phyloP scores from a whole-genome alignment of 441 rosid genomes.

The Eutrema salsugineum region DNA sequence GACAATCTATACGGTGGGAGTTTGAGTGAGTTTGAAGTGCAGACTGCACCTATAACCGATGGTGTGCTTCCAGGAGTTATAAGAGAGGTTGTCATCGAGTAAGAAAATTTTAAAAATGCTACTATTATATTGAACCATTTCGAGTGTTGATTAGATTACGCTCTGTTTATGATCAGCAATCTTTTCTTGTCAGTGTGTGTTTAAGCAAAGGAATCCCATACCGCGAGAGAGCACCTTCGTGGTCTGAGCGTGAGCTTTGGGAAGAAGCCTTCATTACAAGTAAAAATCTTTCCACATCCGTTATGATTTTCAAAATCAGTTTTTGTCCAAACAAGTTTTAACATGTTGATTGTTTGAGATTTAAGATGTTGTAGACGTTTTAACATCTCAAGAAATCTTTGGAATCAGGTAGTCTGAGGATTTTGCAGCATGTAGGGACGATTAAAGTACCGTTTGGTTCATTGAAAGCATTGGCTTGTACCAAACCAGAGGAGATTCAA shows the following conservation, averaged over 20 bases:
- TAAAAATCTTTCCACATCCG: conserved; percentile 24
- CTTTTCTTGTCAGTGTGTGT: conserved; percentile 47
- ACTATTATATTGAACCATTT: background rate
- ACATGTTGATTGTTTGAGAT: background rate
- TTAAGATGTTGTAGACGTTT: background rate
- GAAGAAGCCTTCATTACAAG: conserved; percentile 91
- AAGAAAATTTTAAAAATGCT: conserved; percentile 16
- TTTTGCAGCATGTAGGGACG: conserved; percentile 71
- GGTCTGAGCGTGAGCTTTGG: conserved; percentile 66
- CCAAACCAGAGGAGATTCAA: conserved; percentile 44
- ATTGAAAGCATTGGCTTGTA: conserved; percentile 45
- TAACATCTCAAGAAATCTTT: background rate
- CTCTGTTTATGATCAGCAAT: background rate
- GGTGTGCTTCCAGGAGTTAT: conserved; percentile 90
- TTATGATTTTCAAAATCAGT: background rate
- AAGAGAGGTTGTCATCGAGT: conserved; percentile 79
- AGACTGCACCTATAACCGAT: conserved; percentile 71
- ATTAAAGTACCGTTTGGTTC: conserved; percentile 55
- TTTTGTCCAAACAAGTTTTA: background rate
- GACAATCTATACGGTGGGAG: conserved; percentile 15
- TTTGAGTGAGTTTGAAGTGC: conserved; percentile 53
- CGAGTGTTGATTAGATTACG: background rate
- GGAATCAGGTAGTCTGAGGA: conserved; percentile 73
- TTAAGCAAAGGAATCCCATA: conserved; percentile 62
- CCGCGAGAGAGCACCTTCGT: conserved; percentile 76